These are phyloP conservation scores for Lasiosphaeriaceae sp. DNA, from an alignment of 495 filamentous ascomycete species.

Conservation along the genomic window DNA sequence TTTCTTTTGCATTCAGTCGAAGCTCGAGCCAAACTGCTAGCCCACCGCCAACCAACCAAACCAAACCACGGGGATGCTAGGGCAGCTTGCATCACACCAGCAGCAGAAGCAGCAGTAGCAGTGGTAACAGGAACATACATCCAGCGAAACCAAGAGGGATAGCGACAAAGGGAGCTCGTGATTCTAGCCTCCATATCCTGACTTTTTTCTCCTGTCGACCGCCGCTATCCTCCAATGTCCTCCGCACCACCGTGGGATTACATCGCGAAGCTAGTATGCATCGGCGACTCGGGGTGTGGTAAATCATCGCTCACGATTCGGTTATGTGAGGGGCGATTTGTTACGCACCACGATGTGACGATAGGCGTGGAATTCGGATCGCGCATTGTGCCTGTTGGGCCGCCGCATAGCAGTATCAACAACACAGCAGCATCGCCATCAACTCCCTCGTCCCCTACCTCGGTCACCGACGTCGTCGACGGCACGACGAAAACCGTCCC, in stretches of 20 bases:
- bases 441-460: neutral
- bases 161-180: neutral
- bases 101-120: no score
- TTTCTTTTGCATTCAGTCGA: no score
- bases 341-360: slow-evolving; percentile 88
- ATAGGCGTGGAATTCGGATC: slow-evolving; percentile 98
- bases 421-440: slow-evolving; percentile 18
- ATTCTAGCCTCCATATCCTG: neutral
- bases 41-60: no score
- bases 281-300: slow-evolving; percentile 90
- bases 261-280: slow-evolving; percentile 96
- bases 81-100: no score
- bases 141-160: no score
- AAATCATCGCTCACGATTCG: slow-evolving; percentile 89
- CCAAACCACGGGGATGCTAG: no score
- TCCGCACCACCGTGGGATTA: slow-evolving; percentile 83
- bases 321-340: slow-evolving; percentile 95
- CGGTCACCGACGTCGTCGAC: neutral
- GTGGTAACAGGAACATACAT: no score
- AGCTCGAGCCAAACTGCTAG: no score
- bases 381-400: slow-evolving; percentile 86
- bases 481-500: neutral
- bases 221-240: slow-evolving; percentile 39
- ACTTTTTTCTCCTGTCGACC: slow-evolving; percentile 2
- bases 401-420: slow-evolving; percentile 52